Percentiles rank a stretch among this genome's conserved stretches.
Conservation (phyloP, 2,329 filamentous ascomycete genomes). For the Colletotrichum camelliae region DNA sequence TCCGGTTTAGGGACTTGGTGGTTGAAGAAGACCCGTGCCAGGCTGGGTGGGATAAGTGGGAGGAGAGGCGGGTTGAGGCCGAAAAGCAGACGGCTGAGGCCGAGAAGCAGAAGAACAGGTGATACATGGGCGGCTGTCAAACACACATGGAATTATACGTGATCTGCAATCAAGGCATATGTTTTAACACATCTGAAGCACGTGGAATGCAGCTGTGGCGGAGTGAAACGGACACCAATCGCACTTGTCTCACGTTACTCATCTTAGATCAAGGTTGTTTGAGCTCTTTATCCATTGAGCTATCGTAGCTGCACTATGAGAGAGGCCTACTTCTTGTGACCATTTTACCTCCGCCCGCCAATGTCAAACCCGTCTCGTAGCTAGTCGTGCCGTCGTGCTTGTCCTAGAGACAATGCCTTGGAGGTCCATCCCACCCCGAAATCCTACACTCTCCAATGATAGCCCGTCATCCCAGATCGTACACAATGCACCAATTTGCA, state of each 20-base stretch:
- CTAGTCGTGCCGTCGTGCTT: constrained; percentile 1
- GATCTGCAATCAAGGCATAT: not conserved
- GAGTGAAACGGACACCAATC: not conserved
- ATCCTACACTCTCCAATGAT: not conserved
- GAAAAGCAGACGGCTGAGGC: constrained; percentile 34
- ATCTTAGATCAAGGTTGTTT: not conserved
- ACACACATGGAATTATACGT: not conserved
- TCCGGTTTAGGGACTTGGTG: constrained; percentile 83
- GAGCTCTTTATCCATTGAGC: constrained; percentile 12
- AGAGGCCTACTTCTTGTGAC: not conserved
- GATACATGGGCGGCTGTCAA: not conserved
- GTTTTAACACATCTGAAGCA: not conserved
- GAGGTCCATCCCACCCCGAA: not conserved
- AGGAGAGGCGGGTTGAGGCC: constrained; percentile 52
- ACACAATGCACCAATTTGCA: not conserved
- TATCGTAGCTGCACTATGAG: not conserved
- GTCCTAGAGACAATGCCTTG: not conserved
- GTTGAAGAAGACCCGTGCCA: constrained; percentile 88
- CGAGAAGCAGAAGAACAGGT: not conserved
- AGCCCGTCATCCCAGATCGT: not conserved
- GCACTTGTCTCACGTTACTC: not conserved
- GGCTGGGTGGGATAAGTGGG: constrained; percentile 94
- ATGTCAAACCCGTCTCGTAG: not conserved
- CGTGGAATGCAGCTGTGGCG: not conserved
- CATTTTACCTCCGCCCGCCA: not conserved